A percentile compares a stretch with the other conserved stretches of the same genome.
Conservation (phyloP, 352 stramenopile species). For the Phytophthora europaea region DNA sequence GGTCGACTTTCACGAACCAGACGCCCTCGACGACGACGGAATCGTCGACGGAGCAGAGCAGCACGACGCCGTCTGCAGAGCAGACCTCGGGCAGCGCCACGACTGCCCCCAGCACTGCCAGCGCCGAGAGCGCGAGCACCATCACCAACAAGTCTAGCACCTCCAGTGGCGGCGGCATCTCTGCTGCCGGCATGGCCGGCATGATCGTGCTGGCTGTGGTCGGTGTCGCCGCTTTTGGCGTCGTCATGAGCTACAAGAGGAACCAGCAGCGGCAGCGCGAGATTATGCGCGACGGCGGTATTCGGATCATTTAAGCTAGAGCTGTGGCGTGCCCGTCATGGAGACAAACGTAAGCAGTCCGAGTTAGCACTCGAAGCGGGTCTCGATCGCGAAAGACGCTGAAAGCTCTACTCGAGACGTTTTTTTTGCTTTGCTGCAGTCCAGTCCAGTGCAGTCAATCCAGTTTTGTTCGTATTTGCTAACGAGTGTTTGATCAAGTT, state of each 20-base stretch:
- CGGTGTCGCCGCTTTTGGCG: constrained; percentile 54
- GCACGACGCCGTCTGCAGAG: constrained; percentile 4
- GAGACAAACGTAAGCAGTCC: constrained; percentile 24
- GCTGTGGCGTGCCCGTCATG: constrained; percentile 2
- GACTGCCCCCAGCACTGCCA: constrained; percentile 12
- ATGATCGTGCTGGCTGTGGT: constrained; percentile 69
- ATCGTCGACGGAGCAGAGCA: constrained; percentile 28
- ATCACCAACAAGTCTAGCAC: constrained; percentile 62
- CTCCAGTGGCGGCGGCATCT: constrained; percentile 38
- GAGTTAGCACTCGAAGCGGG: constrained; percentile 16
- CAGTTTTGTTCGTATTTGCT: constrained; percentile 33
- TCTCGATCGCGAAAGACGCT: constrained; percentile 16
- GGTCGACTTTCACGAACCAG: constrained; percentile 48
- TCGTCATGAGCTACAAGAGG: constrained; percentile 81
- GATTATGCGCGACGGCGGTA: constrained; percentile 78
- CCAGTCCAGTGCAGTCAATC: constrained; percentile 37
- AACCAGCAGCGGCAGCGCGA: constrained; percentile 82
- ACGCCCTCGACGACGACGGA: constrained; percentile 17
- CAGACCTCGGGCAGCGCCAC: constrained; percentile 11
- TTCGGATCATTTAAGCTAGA: constrained; percentile 48
- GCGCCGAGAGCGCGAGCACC: constrained; percentile 14
- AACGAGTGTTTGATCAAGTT: background rate
- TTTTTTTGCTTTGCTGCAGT: constrained; percentile 12
- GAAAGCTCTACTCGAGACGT: constrained; percentile 16
- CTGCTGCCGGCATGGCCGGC: constrained; percentile 65